Base-by-base conservation (phyloP, 2,329 filamentous ascomycete species). In the Purpureocillium takamizusanense region DNA sequence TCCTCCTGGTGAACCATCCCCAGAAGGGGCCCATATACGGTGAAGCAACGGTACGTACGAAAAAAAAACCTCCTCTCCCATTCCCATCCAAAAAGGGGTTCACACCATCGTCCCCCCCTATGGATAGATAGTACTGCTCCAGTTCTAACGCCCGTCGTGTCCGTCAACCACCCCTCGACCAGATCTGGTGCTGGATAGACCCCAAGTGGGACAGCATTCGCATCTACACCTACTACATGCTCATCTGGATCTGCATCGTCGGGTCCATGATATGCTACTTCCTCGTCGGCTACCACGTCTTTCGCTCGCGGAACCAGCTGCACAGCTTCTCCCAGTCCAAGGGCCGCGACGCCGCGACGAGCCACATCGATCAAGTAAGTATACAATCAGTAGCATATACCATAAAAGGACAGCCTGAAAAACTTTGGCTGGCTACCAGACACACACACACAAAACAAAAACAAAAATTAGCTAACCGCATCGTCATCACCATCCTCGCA, bases 171-270 rank as follows among this genome's bases (percentile, higher is more conserved):
- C 6, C 12, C 35, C 21, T 25, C 21, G 6, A 6, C 6, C 21
- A 78, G 74, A 67, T 79, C 16, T 79, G 75, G 75, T 79, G 74
- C 53, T 79, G 75, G 75, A 76, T 79, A 33, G 67, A 66, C 41
- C 59, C 60, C 27, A 57, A 63, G 27, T 77, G 70, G 70, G 72
- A 72, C 45, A 61, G 65, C 31, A 61, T 78, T 12, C 72, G 75
- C 25, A 78, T 79, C 32, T 78, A 71, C 48, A 72, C 72, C 7
- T 79, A 78, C 53, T 79, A 79, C 51, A 63, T 78, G 44, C 70
- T 76, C 3, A 74, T 78, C 34, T 78, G 74, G 74, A 61, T 72
- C 10, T 79, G 74, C 52, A 77, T 76, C 37, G 54, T 67, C 33
- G 57, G 74, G 11, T 78, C 74, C 0, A 56, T 69, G 13, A 40